Base-by-base conservation (phyloP, 2,329 filamentous ascomycete species). In the Huntiella bhutanensis region DNA sequence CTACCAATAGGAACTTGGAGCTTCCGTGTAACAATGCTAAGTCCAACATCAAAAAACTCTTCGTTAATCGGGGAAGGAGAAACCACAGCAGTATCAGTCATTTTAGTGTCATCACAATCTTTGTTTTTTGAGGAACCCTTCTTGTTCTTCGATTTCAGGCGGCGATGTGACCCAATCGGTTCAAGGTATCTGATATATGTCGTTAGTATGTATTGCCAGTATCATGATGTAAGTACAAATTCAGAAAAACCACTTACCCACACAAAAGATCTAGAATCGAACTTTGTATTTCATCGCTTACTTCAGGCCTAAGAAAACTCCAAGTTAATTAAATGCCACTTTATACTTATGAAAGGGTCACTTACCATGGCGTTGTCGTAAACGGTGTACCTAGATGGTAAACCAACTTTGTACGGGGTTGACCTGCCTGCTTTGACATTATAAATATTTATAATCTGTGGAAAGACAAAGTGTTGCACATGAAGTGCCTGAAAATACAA, bases 351-450 rank as follows among this genome's bases (percentile, higher is more conserved):
- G n/a, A 19, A 37, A 33, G 7, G 5, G 5, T 5, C 15, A 28
- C 62, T 37, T 59, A 81, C 80, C 77, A 82, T 57, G 68, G 59
- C 8, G 69, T 63, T 4, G 65, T 59, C 2, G 77, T 75, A 56
- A 73, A 82, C 0, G 78, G 77, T 2, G 73, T 74, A 41, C 80
- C 75, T 17, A 80, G 67, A 53, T 77, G 76, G 55, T 78, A 75
- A 13, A 78, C 62, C 6, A 73, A 64, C 55, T 70, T 78, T 50
- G 72, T 78, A 39, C 68, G 67, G 15, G 32, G 6, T 40, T 42
- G 48, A 33, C 34, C 41, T 17, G 46, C 35, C 8, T 39, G 33
- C 15, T 37, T 35, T n/a, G 41, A 45, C 40, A 47, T 42, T 11
- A 13, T 43, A 11, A 15, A 19, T 10, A 37, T 3, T 39, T 6